Evolutionary conservation across 179 eudicot genomes (phyloP), one percentile per base, ranked within the genome.

Genomic region (Drosera spatulata): DNA sequence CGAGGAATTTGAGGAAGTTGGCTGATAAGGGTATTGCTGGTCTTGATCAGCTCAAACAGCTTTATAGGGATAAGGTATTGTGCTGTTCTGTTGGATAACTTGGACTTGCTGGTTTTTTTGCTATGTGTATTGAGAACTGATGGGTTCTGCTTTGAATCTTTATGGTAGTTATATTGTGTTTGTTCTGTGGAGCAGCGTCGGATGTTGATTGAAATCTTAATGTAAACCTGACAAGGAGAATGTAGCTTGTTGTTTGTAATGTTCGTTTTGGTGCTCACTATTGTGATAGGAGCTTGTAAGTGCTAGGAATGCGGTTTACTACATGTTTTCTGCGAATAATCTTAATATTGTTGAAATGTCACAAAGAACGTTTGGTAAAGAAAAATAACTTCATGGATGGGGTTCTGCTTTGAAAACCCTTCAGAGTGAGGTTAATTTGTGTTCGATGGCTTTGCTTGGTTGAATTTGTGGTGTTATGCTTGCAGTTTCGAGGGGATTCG

Each of bases 1-100:
- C 91, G 7, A 91, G 96, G 77, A 91, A 91, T 74, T 72, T 80
- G 82, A 85, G 79, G 85, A 91, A 91, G 74, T 56, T 91, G 67
- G 94, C 85, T 62, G 77, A 91, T 56, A 91, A 91, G 67, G 97
- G 97, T 7, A 81, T 88, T 80, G 84, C 76, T 14, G 90, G 79
- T 63, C 93, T 90, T 75, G 91, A 77, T 58, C 84, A 87, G 66
- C 86, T 91, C 51, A 91, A 91, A 61, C 85, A 83, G 69, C 80
- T 91, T 10, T 91, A 91, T 61, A 82, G 72, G 55, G 94, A 91
- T 61, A 88, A 85, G 93, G 97, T 87, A 57, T 14, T 50, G 6
- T 5, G n/a, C 5, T 50, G 13, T 51, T 47, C 50, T 53, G 14
- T 8, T 9, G n/a, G 40, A 7, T 33, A 4, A 8, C 12, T 61